These are phyloP conservation scores for Termitomyces sp. DNA, from an alignment of 768 basidiomycete species.

Conservation along the genomic window DNA sequence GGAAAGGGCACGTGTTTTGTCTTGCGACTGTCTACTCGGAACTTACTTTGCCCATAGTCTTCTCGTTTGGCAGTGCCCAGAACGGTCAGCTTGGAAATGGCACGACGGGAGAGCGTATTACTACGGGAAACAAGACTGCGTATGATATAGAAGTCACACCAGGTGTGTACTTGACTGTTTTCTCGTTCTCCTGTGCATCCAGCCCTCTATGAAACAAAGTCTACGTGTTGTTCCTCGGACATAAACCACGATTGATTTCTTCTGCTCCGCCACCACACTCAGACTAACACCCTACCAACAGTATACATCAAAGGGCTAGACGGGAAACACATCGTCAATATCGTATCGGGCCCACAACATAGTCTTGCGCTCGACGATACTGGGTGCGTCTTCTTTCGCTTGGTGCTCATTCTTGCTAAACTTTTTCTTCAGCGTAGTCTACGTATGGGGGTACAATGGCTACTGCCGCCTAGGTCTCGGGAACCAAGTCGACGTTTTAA, in stretches of 20 bases:
- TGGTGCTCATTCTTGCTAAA: no score
- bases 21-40: background rate
- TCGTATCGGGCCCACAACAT: conserved; percentile 87
- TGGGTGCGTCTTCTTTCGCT: conserved; percentile 42
- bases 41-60: conserved; percentile 44
- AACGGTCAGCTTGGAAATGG: conserved; percentile 93
- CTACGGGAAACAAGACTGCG: conserved; percentile 76
- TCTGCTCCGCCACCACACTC: background rate
- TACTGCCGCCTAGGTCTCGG: conserved; percentile 90
- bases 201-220: no score
- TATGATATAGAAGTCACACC: conserved; percentile 75
- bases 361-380: conserved; percentile 72
- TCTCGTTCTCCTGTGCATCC: no score
- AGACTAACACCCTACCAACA: conserved; percentile 18
- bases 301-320: conserved; percentile 73
- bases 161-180: conserved; percentile 31
- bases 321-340: conserved; percentile 72
- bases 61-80: conserved; percentile 86
- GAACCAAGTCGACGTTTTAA: conserved; percentile 74
- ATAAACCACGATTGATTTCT: no score
- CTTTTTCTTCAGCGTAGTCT: conserved; percentile 47
- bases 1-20: conserved; percentile 56
- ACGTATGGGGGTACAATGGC: conserved; percentile 86
- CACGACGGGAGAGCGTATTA: conserved; percentile 86
- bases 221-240: no score